Evolutionary conservation across 1,139 yeast species (phyloP).

Genomic region (Zygoascus sp.): DNA sequence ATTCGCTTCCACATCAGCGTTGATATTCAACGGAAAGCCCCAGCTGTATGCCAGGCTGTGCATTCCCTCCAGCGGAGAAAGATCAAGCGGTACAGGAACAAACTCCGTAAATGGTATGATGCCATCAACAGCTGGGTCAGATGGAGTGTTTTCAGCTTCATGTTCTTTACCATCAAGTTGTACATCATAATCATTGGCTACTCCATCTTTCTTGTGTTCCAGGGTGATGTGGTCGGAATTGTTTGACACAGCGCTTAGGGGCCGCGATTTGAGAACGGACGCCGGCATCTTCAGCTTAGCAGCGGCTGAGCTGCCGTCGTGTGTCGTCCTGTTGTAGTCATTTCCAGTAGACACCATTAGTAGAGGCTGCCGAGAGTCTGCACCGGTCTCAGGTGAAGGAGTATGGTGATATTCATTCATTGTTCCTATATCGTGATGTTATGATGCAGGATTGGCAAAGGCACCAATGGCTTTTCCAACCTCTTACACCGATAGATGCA

Average conservation of each 20-base stretch:
- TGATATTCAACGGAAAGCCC: not conserved
- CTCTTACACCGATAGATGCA: not conserved
- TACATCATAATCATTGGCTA: too few relatives aligned
- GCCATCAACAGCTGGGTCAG: too few relatives aligned
- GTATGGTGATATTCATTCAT: constrained; percentile 1
- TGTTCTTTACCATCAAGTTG: too few relatives aligned
- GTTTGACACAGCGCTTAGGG: not conserved
- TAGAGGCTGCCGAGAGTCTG: not conserved
- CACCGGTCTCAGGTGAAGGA: not conserved
- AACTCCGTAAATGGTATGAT: too few relatives aligned
- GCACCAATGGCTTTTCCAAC: too few relatives aligned
- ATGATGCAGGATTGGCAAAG: not conserved
- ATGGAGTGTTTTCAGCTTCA: too few relatives aligned
- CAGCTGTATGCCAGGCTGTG: not conserved
- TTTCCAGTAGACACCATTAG: not conserved
- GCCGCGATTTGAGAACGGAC: too few relatives aligned
- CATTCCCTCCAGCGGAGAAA: not conserved
- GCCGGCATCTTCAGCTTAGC: too few relatives aligned
- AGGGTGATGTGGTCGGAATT: not conserved
- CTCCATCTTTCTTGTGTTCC: not conserved
- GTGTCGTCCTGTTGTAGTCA: too few relatives aligned
- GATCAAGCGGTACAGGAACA: not conserved
- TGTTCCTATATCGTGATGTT: constrained; percentile 1
- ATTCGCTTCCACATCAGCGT: constrained; percentile 1
- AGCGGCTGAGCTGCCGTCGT: too few relatives aligned